A percentile compares a stretch with the other conserved stretches of the same genome.
Conservation (phyloP, 345 rosid genomes). For the Limnanthes douglasii region DNA sequence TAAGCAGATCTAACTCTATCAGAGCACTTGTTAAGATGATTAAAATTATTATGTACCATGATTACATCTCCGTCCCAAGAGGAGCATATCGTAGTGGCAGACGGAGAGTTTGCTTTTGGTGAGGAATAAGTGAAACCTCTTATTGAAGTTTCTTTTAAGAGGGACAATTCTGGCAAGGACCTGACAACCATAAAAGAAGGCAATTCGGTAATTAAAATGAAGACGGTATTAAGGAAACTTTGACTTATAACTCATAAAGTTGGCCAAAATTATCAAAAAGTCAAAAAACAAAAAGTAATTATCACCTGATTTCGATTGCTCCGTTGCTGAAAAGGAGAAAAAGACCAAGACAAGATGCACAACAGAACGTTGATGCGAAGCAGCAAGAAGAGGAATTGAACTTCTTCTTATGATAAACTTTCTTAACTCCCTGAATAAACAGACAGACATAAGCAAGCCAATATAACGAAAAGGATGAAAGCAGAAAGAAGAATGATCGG, state of each 20-base stretch:
- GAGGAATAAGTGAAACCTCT: conserved; percentile 45
- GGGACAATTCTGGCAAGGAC: conserved; percentile 64
- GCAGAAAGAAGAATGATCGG: not conserved
- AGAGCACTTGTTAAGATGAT: no score
- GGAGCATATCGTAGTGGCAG: conserved; percentile 39
- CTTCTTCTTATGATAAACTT: conserved; percentile 72
- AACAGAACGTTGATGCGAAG: conserved; percentile 64
- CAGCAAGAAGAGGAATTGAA: conserved; percentile 49
- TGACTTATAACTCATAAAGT: not conserved
- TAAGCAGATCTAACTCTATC: no score
- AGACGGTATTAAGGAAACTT: no score
- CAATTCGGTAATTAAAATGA: not conserved
- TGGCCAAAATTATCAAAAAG: not conserved
- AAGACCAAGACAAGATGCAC: conserved; percentile 51
- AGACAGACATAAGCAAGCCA: no score
- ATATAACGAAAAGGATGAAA: no score
- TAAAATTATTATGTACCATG: no score
- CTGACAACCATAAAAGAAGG: conserved; percentile 12
- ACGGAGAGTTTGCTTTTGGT: conserved; percentile 26
- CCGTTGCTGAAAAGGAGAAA: conserved; percentile 53
- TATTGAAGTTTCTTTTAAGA: conserved; percentile 45
- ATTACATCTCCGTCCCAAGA: conserved; percentile 64
- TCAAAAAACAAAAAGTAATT: not conserved
- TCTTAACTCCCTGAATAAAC: conserved; percentile 55
- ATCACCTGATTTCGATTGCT: conserved; percentile 69